These are phyloP conservation scores for Spirogloea muscicola DNA, from an alignment of 139 green algal genomes.

Conservation along the genomic window DNA sequence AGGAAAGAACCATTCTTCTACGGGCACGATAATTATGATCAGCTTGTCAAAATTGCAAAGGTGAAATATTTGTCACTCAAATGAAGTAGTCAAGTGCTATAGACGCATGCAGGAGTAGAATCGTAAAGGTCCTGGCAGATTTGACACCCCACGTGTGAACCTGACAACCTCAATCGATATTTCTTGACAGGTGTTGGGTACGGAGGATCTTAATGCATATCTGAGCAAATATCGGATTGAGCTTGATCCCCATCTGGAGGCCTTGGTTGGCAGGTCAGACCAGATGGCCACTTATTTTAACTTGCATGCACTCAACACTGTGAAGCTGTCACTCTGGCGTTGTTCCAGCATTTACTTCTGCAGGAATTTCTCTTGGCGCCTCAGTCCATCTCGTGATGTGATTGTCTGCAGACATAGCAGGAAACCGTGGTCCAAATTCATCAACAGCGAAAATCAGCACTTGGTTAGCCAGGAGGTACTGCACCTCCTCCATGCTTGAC, in stretches of 20 bases:
- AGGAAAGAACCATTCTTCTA: slow-evolving; percentile 98
- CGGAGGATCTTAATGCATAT: slow-evolving; percentile 79
- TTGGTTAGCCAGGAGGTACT: slow-evolving; percentile 76
- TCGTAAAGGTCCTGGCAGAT: too few species aligned
- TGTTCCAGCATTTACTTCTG: too few species aligned
- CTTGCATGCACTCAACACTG: too few species aligned
- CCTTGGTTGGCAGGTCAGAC: slow-evolving; percentile 38
- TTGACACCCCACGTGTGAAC: too few species aligned
- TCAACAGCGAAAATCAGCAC: slow-evolving; percentile 87
- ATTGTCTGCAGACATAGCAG: slow-evolving; percentile 73
- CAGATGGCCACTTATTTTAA: background rate
- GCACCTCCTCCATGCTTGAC: too few species aligned
- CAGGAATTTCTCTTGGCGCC: too few species aligned
- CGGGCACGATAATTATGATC: slow-evolving; percentile 97
- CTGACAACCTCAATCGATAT: too few species aligned
- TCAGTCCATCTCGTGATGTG: too few species aligned
- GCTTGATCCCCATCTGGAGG: slow-evolving; percentile 91
- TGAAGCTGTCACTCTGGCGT: too few species aligned
- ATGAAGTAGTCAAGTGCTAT: too few species aligned
- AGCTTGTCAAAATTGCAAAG: slow-evolving; percentile 96
- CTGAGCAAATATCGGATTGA: slow-evolving; percentile 93
- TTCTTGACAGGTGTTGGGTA: slow-evolving; percentile 85
- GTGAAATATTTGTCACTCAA: too few species aligned
- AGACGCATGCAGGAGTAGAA: too few species aligned
- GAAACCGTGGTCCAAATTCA: slow-evolving; percentile 91